Conservation (phyloP, 1,284 basidiomycete genomes). For the Sanguinoderma infundibulare region DNA sequence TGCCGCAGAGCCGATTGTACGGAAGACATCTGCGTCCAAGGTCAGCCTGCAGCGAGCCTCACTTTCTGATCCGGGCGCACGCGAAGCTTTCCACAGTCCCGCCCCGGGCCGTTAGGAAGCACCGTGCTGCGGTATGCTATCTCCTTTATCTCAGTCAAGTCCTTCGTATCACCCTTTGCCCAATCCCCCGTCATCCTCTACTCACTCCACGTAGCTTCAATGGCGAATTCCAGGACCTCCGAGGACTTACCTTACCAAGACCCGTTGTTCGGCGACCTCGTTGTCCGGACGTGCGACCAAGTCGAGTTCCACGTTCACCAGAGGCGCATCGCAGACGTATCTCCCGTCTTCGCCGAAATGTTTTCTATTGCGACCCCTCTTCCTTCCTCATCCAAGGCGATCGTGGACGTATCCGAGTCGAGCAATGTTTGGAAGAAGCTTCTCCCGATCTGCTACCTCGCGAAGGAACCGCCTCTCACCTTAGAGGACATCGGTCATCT, state of each 20-base stretch:
- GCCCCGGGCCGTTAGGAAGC: too few relatives aligned
- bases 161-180: too few relatives aligned
- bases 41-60: too few relatives aligned
- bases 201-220: neutral
- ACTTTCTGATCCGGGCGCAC: too few relatives aligned
- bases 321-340: conserved; percentile 20
- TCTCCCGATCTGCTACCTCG: conserved; percentile 4
- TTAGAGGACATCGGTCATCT: conserved; percentile 28
- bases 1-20: too few relatives aligned
- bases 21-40: too few relatives aligned
- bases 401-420: conserved; percentile 4
- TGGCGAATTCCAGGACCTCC: neutral
- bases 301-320: conserved; percentile 21
- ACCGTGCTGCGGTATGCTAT: neutral
- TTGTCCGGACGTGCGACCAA: conserved; percentile 31
- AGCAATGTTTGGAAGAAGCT: conserved; percentile 11
- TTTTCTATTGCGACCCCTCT: conserved; percentile 10
- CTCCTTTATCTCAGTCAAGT: too few relatives aligned
- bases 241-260: neutral
- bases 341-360: conserved; percentile 30
- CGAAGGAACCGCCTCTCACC: conserved; percentile 3
- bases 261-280: conserved; percentile 25
- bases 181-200: neutral
- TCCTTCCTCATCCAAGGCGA: neutral
- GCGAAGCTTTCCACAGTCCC: too few relatives aligned